A percentile compares a stretch with the other conserved stretches of the same genome.
phyloP scores from a whole-genome alignment of 2,329 filamentous ascomycete genomes.

The Lecanicillium sp. region DNA sequence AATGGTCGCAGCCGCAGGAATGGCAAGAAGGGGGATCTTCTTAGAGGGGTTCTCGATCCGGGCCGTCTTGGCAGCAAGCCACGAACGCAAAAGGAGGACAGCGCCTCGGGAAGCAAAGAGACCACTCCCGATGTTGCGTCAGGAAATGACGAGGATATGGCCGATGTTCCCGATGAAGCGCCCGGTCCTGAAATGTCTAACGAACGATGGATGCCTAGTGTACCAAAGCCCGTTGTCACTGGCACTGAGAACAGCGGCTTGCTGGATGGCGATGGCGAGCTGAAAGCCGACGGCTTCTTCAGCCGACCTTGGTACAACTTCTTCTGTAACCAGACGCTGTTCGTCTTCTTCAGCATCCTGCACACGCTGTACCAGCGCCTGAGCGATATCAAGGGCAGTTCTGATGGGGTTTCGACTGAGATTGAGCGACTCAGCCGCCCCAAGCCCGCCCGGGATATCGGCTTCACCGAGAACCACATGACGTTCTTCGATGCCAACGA shows the following conservation, averaged over 20 bases:
- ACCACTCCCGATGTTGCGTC: conserved; percentile 81
- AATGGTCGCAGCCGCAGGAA: conserved; percentile 64
- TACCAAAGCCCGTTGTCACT: conserved; percentile 50
- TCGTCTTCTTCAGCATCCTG: conserved; percentile 92
- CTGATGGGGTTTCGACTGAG: conserved; percentile 64
- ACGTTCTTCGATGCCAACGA: conserved; percentile 68
- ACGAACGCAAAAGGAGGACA: conserved; percentile 72
- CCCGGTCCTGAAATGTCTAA: conserved; percentile 56
- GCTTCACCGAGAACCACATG: conserved; percentile 70
- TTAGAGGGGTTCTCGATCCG: conserved; percentile 79
- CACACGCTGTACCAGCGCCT: conserved; percentile 84
- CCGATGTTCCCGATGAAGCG: conserved; percentile 52
- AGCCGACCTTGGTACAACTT: conserved; percentile 77
- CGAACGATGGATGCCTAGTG: conserved; percentile 58
- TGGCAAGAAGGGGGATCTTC: conserved; percentile 72
- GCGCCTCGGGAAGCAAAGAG: conserved; percentile 74
- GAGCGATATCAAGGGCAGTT: conserved; percentile 74
- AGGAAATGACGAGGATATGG: conserved; percentile 69
- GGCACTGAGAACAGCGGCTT: conserved; percentile 43
- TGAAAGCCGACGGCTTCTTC: conserved; percentile 75
- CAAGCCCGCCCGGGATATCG: conserved; percentile 79
- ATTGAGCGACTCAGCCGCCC: conserved; percentile 65
- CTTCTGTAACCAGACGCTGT: conserved; percentile 86
- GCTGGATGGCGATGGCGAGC: conserved; percentile 54
- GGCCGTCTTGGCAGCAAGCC: conserved; percentile 64